Conservation (phyloP, 2,329 filamentous ascomycete genomes). For the Alternaria novae-zelandiae region DNA sequence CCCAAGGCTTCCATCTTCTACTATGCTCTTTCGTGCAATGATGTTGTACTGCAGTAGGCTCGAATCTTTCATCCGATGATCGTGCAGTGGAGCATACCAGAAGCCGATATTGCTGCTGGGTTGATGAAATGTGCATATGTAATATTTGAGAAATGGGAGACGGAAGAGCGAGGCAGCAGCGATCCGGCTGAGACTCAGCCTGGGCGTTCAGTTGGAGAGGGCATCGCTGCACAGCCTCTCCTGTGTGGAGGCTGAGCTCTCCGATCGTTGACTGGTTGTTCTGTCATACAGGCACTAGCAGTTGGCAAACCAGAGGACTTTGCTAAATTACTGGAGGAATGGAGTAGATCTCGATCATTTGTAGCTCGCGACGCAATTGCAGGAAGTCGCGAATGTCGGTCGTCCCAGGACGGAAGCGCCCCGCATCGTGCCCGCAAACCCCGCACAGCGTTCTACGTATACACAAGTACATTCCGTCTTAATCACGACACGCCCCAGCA, state of each 20-base stretch:
- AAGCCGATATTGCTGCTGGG: too few relatives aligned
- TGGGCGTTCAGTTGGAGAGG: fast-evolving
- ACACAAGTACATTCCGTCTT: background rate
- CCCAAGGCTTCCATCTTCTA: background rate
- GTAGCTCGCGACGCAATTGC: background rate
- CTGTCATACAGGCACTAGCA: too few relatives aligned
- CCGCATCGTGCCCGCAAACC: background rate
- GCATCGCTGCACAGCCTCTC: background rate
- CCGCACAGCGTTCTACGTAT: background rate
- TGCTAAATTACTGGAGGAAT: too few relatives aligned
- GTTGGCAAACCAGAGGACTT: too few relatives aligned
- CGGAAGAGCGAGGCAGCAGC: background rate
- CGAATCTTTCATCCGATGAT: fast-evolving
- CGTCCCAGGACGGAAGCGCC: background rate
- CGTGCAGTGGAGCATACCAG: too few relatives aligned
- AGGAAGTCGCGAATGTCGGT: background rate
- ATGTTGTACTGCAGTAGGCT: background rate
- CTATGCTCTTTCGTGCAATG: background rate
- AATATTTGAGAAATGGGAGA: too few relatives aligned
- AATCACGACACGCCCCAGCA: background rate
- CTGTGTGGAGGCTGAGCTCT: background rate
- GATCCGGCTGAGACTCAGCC: background rate
- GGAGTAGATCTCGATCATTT: too few relatives aligned
- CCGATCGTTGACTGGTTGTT: too few relatives aligned
- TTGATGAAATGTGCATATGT: too few relatives aligned